phyloP scores from a whole-genome alignment of 2,329 filamentous ascomycete species.

The Trichophyton benhamiae region DNA sequence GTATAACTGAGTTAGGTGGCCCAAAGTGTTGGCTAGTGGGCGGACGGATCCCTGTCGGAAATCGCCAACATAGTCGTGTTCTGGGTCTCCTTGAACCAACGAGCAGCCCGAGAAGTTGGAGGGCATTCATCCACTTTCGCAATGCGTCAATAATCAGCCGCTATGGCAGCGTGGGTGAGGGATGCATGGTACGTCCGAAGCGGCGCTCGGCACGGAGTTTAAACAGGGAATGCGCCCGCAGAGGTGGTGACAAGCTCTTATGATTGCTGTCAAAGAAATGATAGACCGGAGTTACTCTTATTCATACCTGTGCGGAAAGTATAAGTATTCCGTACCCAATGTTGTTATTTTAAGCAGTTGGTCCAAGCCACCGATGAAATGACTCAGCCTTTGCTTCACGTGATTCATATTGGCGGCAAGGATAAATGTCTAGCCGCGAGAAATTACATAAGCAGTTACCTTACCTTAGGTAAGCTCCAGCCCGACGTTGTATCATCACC shows the following conservation, averaged over 20 bases:
- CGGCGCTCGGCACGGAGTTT: background rate
- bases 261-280: background rate
- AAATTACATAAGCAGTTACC: background rate
- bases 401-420: background rate
- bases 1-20: background rate
- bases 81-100: background rate
- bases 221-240: background rate
- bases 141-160: background rate
- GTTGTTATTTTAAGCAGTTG: slow-evolving; percentile 3
- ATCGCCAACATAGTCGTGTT: background rate
- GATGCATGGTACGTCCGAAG: background rate
- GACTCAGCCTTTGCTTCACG: background rate
- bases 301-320: background rate
- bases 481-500: background rate
- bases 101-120: background rate
- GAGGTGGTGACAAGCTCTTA: too few species aligned
- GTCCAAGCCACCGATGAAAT: background rate
- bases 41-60: background rate
- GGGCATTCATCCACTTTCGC: background rate
- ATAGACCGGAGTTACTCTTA: background rate
- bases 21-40: background rate
- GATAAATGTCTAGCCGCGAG: background rate
- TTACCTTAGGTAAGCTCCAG: too few species aligned
- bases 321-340: too few species aligned
- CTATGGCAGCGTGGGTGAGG: background rate